Evolutionary conservation across 176 grass and related monocot genomes (phyloP).

Genomic region (Cocos nucifera): DNA sequence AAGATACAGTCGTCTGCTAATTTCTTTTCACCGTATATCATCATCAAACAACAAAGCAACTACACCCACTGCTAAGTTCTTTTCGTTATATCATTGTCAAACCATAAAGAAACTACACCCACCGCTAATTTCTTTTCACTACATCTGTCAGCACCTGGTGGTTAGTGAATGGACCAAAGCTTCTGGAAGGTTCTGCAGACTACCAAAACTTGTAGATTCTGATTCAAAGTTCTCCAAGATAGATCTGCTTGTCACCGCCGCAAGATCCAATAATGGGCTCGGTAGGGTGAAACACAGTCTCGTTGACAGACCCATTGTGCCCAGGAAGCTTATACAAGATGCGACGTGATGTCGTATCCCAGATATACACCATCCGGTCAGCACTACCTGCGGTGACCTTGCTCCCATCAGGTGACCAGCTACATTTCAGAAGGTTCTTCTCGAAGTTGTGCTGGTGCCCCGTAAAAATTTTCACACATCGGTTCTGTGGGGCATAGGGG

Average conservation of each 20-base stretch:
- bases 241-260: conserved; percentile 93
- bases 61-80: no score
- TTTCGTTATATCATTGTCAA: no score
- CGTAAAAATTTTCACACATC: conserved; percentile 85
- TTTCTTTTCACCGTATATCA: no score
- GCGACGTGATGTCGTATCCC: conserved; percentile 86
- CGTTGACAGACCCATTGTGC: conserved; percentile 90
- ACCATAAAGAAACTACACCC: no score
- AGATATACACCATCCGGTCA: conserved; percentile 97
- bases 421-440: conserved; percentile 92
- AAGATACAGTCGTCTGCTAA: no score
- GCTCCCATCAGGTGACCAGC: conserved; percentile 85
- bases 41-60: no score
- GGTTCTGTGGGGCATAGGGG: conserved; percentile 92
- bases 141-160: no score
- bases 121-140: no score
- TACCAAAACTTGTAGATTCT: no score
- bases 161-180: no score
- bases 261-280: conserved; percentile 92
- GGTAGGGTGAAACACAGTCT: conserved; percentile 84
- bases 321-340: conserved; percentile 99
- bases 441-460: conserved; percentile 97
- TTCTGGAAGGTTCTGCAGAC: no score
- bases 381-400: conserved; percentile 91
- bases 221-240: conserved; percentile 73